These are phyloP conservation scores for Craspedostauros australis DNA, from an alignment of 108 stramenopile species.

Conservation along the genomic window DNA sequence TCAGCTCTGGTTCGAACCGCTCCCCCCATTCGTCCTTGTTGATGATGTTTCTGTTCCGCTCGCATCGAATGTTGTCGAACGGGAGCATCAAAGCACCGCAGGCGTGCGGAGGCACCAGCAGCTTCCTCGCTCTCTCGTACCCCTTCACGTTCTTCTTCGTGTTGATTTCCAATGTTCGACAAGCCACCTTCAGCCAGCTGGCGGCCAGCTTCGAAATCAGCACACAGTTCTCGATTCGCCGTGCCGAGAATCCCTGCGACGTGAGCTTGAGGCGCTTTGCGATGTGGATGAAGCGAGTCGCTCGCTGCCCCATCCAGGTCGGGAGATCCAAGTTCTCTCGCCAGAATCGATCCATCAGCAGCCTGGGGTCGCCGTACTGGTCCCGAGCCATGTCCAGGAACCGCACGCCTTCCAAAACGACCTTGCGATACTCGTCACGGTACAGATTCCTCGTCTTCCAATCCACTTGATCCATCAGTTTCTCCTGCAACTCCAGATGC, in stretches of 20 bases:
- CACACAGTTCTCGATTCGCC: constrained; percentile 31
- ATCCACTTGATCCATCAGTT: constrained; percentile 43
- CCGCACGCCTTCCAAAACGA: constrained; percentile 43
- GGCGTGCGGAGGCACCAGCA: constrained; percentile 35
- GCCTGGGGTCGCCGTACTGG: constrained; percentile 27
- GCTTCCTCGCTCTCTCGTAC: constrained; percentile 22
- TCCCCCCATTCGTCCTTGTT: constrained; percentile 33
- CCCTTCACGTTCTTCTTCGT: constrained; percentile 35
- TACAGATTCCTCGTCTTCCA: constrained; percentile 55
- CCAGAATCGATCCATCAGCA: constrained; percentile 36
- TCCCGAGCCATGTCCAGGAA: constrained; percentile 21
- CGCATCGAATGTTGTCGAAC: constrained; percentile 28
- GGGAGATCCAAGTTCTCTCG: constrained; percentile 34
- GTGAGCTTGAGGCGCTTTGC: constrained; percentile 35
- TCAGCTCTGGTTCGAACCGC: constrained; percentile 20
- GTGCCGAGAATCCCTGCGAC: constrained; percentile 14
- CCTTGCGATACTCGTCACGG: constrained; percentile 42
- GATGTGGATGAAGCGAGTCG: constrained; percentile 42
- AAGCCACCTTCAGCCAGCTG: constrained; percentile 41
- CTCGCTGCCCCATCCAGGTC: constrained; percentile 48
- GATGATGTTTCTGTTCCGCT: constrained; percentile 34
- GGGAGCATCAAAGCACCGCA: constrained; percentile 33
- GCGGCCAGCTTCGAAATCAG: constrained; percentile 47
- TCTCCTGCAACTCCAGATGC: constrained; percentile 24
- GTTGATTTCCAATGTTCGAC: constrained; percentile 34